phyloP scores from a whole-genome alignment of 345 rosid species.

The Abelmoschus esculentus region DNA sequence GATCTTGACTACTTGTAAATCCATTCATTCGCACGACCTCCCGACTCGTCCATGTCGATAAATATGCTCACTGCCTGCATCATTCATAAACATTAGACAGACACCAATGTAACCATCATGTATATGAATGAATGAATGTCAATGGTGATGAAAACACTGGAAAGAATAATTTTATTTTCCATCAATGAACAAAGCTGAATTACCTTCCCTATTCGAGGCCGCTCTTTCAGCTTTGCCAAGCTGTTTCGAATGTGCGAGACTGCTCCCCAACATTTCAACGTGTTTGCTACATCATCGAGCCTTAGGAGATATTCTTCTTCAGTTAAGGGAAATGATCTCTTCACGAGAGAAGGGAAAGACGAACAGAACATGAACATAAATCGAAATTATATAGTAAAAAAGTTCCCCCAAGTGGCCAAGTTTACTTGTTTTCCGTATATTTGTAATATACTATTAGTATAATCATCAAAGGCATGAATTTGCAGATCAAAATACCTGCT shows the following conservation, averaged over 20 bases:
- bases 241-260: conserved; percentile 89
- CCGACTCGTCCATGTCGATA: conserved; percentile 89
- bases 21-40: conserved; percentile 97
- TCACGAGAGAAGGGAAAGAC: conserved; percentile 10
- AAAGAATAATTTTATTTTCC: background rate
- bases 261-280: conserved; percentile 97
- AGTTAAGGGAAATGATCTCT: conserved; percentile 91
- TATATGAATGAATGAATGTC: background rate
- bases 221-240: conserved; percentile 78
- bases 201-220: conserved; percentile 56
- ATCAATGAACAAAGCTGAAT: background rate
- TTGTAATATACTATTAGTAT: background rate
- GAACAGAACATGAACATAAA: background rate
- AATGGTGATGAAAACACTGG: too few relatives aligned
- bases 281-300: conserved; percentile 90
- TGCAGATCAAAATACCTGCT: conserved; percentile 46
- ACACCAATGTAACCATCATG: background rate
- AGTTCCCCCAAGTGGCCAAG: background rate
- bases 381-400: background rate
- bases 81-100: background rate
- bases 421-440: background rate
- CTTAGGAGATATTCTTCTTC: conserved; percentile 91
- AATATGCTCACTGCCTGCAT: conserved; percentile 96
- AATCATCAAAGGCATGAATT: background rate
- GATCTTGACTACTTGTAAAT: conserved; percentile 58